These are phyloP conservation scores for Pinus taeda DNA, from an alignment of 75 land plant species.

Conservation along the genomic window DNA sequence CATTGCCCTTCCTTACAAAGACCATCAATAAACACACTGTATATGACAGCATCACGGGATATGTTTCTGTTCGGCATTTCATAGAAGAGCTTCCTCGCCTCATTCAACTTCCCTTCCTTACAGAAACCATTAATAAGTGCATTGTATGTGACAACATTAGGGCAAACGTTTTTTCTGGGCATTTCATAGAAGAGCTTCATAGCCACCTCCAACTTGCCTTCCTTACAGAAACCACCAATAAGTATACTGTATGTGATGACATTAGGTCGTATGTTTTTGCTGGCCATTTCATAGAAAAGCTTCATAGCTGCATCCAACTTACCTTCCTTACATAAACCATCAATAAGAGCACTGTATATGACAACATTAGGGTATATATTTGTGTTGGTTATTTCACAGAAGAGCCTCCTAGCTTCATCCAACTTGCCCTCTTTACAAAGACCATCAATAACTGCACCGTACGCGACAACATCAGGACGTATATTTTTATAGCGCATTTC, in stretches of 20 bases:
- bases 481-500: too few species aligned
- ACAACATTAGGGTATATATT: slow-evolving; percentile 22
- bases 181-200: slow-evolving; percentile 27
- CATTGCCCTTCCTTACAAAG: slow-evolving; percentile 14
- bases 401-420: slow-evolving; percentile 44
- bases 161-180: slow-evolving; percentile 9
- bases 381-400: slow-evolving; percentile 36
- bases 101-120: slow-evolving; percentile 24
- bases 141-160: slow-evolving; percentile 34
- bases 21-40: slow-evolving; percentile 22
- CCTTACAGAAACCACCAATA: slow-evolving; percentile 11
- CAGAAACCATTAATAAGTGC: slow-evolving; percentile 42
- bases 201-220: slow-evolving; percentile 28
- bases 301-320: slow-evolving; percentile 46
- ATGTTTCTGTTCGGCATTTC: slow-evolving; percentile 27
- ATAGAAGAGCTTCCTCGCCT: slow-evolving; percentile 26
- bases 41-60: slow-evolving; percentile 26
- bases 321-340: slow-evolving; percentile 41
- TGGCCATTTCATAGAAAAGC: slow-evolving; percentile 53
- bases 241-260: too few species aligned
- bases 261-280: slow-evolving; percentile 18
- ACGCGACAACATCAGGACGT: too few species aligned
- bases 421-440: background rate
- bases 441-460: too few species aligned
- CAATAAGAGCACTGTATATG: slow-evolving; percentile 53